These are phyloP conservation scores for Acer negundo DNA, from an alignment of 345 rosid genomes.

Conservation along the genomic window DNA sequence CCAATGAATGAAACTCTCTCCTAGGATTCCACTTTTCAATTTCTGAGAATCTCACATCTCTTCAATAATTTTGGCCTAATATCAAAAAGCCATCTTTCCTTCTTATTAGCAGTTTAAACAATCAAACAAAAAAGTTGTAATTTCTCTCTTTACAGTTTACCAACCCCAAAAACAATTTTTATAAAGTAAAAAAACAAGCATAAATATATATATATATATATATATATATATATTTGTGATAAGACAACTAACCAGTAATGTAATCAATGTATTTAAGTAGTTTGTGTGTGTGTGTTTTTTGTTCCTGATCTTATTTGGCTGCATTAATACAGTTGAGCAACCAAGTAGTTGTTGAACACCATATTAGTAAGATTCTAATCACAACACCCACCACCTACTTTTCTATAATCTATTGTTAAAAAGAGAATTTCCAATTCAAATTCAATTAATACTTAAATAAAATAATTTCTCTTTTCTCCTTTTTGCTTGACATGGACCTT, in stretches of 20 bases:
- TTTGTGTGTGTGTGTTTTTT: background rate
- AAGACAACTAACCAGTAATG: too few relatives aligned
- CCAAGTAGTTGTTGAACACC: background rate
- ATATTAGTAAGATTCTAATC: background rate
- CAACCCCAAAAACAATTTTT: background rate
- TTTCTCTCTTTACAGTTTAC: background rate
- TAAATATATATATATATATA: background rate
- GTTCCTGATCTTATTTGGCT: background rate
- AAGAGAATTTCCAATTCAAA: background rate
- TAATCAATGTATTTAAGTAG: background rate
- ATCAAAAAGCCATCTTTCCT: background rate
- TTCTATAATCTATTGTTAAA: background rate
- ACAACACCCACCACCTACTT: background rate
- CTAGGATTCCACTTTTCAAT: slow-evolving; percentile 20
- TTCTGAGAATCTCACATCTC: slow-evolving; percentile 4
- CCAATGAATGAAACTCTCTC: background rate
- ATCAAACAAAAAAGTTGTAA: background rate
- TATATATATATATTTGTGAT: too few relatives aligned
- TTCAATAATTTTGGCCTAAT: background rate
- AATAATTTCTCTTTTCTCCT: background rate
- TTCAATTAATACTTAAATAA: background rate
- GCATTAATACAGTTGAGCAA: background rate
- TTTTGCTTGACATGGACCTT: slow-evolving; percentile 7
- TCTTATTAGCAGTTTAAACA: background rate
- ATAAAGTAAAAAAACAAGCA: background rate